Base-by-base conservation (phyloP, 345 rosid species). In the Camelina sativa region DNA sequence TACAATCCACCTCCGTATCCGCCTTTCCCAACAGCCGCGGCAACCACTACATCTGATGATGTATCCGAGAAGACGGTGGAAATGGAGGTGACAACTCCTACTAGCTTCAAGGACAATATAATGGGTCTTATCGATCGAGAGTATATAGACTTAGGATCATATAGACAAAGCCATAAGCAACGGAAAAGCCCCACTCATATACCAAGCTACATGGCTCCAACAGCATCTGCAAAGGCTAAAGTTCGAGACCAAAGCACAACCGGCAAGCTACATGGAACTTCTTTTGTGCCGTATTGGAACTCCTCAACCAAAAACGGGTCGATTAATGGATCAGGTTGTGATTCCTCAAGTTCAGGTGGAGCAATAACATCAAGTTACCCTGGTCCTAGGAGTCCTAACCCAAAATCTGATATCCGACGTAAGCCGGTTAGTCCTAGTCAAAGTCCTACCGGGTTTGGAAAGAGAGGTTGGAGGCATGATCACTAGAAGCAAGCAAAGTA, bases 121-220 rank as follows among this genome's bases (percentile, higher is more conserved):
- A 62, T 61, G 5, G 76, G 82, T 15, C 52, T 76, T 2, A 43
- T 50, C 37, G 67, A 76, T 34, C 77, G 75, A 56, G 85, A 85
- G 46, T 55, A 63, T 20, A 64, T 57, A 9, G 85, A 85, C 67
- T 11, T 82, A 2, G 66, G 77, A 52, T 65, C 84, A 11, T 80
- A 75, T 77, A 7, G 70, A 7, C 69, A 74, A 61, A 77, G 64
- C 55, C 87, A 82, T 57, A 84, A 76, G 11, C 81, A 72, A 28
- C 47, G 43, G 4, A 82, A 80, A 22, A 70, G 80, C 37, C 81
- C 79, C 2, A 69, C 54, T 48, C 78, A 75, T 44, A 69, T 83
- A 19, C 98, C 98, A 0, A 96, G 99, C 73, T 92, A 89, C 79
- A 92, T 96, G 99, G 87, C 90, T 48, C 85, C 88, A 12, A 95